A percentile compares a stretch with the other conserved stretches of the same genome.
Evolutionary conservation across 805 yeast genomes (phyloP).

Genomic region (Wickerhamiella alocasiicola): DNA sequence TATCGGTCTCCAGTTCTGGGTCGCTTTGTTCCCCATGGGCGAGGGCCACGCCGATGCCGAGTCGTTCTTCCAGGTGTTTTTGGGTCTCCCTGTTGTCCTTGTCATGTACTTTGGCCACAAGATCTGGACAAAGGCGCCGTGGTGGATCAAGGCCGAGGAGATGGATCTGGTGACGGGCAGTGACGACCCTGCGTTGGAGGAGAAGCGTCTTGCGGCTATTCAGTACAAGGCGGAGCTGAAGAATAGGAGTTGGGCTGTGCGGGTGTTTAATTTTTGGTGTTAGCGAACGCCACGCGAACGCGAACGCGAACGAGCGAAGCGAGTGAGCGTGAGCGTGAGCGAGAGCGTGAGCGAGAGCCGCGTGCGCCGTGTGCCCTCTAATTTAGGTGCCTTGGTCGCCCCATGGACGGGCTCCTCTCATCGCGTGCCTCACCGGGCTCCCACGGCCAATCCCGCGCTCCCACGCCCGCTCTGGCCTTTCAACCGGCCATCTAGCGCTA

Average conservation of each 20-base stretch:
- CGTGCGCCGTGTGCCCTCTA: too few relatives aligned
- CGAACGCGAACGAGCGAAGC: too few relatives aligned
- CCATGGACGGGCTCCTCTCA: too few relatives aligned
- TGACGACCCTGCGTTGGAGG: constrained; percentile 39
- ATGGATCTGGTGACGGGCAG: constrained; percentile 56
- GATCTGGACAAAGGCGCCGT: constrained; percentile 33
- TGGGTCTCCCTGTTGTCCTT: constrained; percentile 52
- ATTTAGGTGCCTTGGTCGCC: too few relatives aligned
- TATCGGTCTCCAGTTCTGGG: constrained; percentile 61
- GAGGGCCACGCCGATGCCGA: constrained; percentile 29
- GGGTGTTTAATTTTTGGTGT: constrained; percentile 49
- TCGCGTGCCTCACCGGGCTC: too few relatives aligned
- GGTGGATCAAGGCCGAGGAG: constrained; percentile 32
- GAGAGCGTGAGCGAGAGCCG: too few relatives aligned
- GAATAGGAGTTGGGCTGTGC: constrained; percentile 35
- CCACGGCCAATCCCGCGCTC: too few relatives aligned
- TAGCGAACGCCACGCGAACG: too few relatives aligned
- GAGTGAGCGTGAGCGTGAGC: too few relatives aligned
- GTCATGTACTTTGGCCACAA: constrained; percentile 48
- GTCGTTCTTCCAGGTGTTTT: constrained; percentile 51
- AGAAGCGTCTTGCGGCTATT: constrained; percentile 37
- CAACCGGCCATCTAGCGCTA: too few relatives aligned
- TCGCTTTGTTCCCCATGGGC: constrained; percentile 56
- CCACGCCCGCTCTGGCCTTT: too few relatives aligned
- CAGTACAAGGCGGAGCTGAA: constrained; percentile 43